Evolutionary conservation across 148 eudicot genomes (phyloP).

Genomic region (Chenopodium formosanum): DNA sequence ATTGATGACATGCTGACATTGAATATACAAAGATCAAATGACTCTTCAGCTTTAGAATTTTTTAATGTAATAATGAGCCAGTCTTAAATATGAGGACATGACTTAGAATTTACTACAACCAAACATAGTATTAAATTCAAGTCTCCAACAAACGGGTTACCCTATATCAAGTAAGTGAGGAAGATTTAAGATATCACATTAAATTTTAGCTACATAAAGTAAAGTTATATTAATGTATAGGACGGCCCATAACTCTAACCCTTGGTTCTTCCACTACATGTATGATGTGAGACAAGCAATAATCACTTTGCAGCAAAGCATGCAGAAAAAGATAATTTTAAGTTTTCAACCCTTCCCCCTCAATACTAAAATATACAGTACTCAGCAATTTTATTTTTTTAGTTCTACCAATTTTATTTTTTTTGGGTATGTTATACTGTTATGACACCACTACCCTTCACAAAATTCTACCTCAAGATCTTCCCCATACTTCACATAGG

Average conservation of each 20-base stretch:
- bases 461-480: too few relatives aligned
- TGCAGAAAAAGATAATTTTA: not conserved
- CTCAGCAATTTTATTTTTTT: too few relatives aligned
- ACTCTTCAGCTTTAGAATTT: too few relatives aligned
- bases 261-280: constrained; percentile 10
- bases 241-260: constrained; percentile 24
- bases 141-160: constrained; percentile 17
- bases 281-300: constrained; percentile 26
- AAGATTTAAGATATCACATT: constrained; percentile 24
- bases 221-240: not conserved
- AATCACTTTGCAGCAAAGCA: constrained; percentile 11
- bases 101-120: not conserved
- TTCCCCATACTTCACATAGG: too few relatives aligned
- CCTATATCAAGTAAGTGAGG: constrained; percentile 19
- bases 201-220: constrained; percentile 23
- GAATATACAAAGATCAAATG: too few relatives aligned
- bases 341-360: too few relatives aligned
- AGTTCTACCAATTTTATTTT: too few relatives aligned
- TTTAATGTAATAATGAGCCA: too few relatives aligned
- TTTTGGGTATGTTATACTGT: too few relatives aligned
- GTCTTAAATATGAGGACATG: not conserved
- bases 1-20: too few relatives aligned
- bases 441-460: too few relatives aligned
- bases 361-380: too few relatives aligned
- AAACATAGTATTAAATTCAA: not conserved